Evolutionary conservation across 1,284 basidiomycete species (phyloP).

Genomic region (Papiliotrema terrestris): DNA sequence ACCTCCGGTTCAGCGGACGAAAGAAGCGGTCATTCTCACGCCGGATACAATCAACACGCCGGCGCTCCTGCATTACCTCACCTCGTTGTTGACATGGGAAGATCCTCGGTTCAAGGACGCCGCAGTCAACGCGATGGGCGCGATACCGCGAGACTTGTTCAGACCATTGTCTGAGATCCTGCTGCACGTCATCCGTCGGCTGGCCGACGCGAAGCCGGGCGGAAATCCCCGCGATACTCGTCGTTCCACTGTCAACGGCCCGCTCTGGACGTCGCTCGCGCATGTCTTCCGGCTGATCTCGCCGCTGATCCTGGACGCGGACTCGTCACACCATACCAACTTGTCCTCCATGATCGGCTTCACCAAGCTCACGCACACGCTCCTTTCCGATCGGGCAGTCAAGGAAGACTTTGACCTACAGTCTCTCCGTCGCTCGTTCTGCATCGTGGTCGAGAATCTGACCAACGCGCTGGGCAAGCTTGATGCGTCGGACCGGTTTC

Average conservation of each 20-base stretch:
- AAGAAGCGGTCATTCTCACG: conserved; percentile 50
- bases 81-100: conserved; percentile 82
- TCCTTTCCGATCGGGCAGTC: conserved; percentile 67
- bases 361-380: conserved; percentile 74
- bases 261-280: conserved; percentile 82
- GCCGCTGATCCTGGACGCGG: conserved; percentile 67
- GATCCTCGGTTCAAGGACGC: conserved; percentile 77
- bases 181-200: conserved; percentile 71
- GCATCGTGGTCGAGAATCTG: conserved; percentile 78
- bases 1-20: conserved; percentile 49
- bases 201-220: conserved; percentile 54
- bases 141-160: conserved; percentile 73
- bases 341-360: conserved; percentile 79
- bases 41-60: conserved; percentile 55
- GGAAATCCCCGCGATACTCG: conserved; percentile 13
- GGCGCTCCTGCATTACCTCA: conserved; percentile 78
- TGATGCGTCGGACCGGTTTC: conserved; percentile 69
- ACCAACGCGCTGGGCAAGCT: conserved; percentile 72
- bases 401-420: conserved; percentile 77
- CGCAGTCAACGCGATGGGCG: conserved; percentile 81
- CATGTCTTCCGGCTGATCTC: conserved; percentile 85
- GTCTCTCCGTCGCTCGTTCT: conserved; percentile 81
- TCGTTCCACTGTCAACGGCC: conserved; percentile 68
- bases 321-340: conserved; percentile 63
- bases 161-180: conserved; percentile 79